These are phyloP conservation scores for Trichophaea hybrida DNA, from an alignment of 2,329 filamentous ascomycete genomes.

Conservation along the genomic window DNA sequence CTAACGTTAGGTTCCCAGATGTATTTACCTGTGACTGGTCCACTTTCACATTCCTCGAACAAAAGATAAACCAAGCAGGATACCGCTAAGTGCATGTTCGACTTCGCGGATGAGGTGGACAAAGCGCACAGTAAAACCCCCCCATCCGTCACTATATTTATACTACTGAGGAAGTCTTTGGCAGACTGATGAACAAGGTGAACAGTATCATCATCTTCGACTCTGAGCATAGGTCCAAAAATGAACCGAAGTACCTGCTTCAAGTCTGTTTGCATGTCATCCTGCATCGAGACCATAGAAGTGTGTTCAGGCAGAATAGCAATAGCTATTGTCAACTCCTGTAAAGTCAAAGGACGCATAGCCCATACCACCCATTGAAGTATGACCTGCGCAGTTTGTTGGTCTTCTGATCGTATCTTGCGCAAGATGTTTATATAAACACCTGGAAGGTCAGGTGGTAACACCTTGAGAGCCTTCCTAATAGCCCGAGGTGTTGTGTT, in stretches of 20 bases:
- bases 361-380: conserved; percentile 20
- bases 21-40: neutral
- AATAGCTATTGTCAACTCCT: conserved; percentile 21
- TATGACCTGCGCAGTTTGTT: conserved; percentile 14
- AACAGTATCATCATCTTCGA: conserved; percentile 18
- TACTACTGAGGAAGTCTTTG: conserved; percentile 19
- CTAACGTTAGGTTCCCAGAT: neutral
- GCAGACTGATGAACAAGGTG: conserved; percentile 26
- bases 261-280: conserved; percentile 18
- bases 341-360: conserved; percentile 15
- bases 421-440: conserved; percentile 8
- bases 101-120: neutral
- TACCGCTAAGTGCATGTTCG: neutral
- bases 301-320: conserved; percentile 6
- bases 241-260: conserved; percentile 18
- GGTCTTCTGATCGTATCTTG: conserved; percentile 1
- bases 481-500: conserved; percentile 1
- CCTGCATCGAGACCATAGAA: conserved; percentile 14
- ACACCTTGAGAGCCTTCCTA: neutral
- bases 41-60: neutral
- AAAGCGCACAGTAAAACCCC: neutral
- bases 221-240: conserved; percentile 20
- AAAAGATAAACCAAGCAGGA: neutral
- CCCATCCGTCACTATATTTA: no score
- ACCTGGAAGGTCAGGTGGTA: neutral